Base-by-base conservation (phyloP, 2,329 filamentous ascomycete genomes). In the Helotiales sp. region DNA sequence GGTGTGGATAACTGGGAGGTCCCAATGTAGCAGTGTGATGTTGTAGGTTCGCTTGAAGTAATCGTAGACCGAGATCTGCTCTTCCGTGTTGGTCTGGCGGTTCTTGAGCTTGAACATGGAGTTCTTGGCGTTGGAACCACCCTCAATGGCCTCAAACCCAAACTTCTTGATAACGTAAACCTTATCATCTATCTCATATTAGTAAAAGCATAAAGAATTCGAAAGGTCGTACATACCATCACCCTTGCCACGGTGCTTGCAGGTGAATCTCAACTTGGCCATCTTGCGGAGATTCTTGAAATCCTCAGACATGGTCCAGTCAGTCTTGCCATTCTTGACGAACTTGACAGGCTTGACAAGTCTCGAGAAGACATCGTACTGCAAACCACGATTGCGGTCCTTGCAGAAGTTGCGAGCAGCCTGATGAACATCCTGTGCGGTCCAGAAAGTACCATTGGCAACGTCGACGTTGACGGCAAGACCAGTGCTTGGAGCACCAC, bases 391-490 rank as follows among this genome's bases (percentile, higher is more conserved):
- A 46, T 71, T 71, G 2, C 62, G 59, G n/a, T 57, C 57, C 40
- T 63, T 62, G 53, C 64, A 65, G 12, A 68, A 56, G 50, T 73
- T 69, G 1, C 72, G 59, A 42, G 72, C 73, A 52, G 72, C 67
- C 19, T 70, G 63, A 15, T 67, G 64, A 13, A 79, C 59, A 38
- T 74, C 71, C 29, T 73, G 70, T 1, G 72, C 59, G 34, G 77
- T 80, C 88, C 90, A 98, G 76, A 99, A 99, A 12, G 89, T 90
- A 0, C 91, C 90, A 70, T 98, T 96, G 56, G 93, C 88, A 29
- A 96, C 89, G 68, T 99, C 93, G 10, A 96, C 85, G 66, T 97
- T 98, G 70, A 99, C 77, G 0, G 89, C 85, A 5, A 98, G 79
- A 8, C 84, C 84, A 25, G 83, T 81, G 30, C 83, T 46, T 30